Evolutionary conservation across 257 asterid genomes (phyloP).

Genomic region (Solanum clarkiae): DNA sequence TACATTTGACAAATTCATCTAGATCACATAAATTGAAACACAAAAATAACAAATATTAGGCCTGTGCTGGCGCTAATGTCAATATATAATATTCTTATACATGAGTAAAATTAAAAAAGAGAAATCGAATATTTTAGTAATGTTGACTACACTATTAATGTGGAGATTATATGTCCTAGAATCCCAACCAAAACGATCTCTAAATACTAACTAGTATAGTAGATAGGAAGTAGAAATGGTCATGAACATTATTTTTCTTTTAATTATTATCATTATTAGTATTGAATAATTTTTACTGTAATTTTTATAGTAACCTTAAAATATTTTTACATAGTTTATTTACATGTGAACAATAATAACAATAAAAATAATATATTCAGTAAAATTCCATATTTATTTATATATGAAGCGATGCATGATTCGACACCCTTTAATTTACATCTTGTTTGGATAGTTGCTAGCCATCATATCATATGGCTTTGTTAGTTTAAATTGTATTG

Average conservation of each 20-base stretch:
- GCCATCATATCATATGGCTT: no score
- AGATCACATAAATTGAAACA: no score
- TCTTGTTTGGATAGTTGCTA: not conserved
- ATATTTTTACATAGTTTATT: not conserved
- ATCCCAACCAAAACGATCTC: not conserved
- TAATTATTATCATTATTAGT: not conserved
- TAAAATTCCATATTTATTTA: not conserved
- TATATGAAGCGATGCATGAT: not conserved
- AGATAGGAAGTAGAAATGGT: not conserved
- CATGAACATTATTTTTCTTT: not conserved
- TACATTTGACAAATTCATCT: no score
- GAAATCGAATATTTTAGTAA: not conserved
- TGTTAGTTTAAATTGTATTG: not conserved
- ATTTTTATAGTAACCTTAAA: not conserved
- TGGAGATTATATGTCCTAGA: not conserved
- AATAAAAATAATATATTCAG: no score
- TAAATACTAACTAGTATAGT: no score
- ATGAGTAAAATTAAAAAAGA: not conserved
- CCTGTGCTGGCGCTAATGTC: rapidly evolving
- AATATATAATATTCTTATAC: not conserved
- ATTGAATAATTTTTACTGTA: not conserved
- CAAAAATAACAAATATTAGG: no score
- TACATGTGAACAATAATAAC: not conserved
- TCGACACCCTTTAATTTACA: not conserved
- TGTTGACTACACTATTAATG: not conserved